Percentiles rank a stretch among this genome's conserved stretches.
These are phyloP conservation scores for Cryptococcus sp. DNA, from an alignment of 1,284 basidiomycete genomes.

Conservation along the genomic window DNA sequence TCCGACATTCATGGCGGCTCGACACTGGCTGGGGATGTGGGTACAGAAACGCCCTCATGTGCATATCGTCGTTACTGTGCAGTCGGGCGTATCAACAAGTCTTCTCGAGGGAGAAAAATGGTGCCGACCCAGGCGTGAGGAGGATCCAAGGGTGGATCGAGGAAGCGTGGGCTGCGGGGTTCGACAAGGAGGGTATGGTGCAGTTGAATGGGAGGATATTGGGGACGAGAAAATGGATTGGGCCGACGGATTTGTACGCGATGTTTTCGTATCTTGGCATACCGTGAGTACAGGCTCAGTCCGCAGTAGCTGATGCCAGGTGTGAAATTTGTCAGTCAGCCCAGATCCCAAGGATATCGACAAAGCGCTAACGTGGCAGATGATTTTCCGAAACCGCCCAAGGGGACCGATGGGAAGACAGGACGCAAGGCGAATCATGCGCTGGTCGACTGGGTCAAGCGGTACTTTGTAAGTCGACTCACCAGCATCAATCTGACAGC, in stretches of 20 bases:
- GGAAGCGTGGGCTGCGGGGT: conserved; percentile 69
- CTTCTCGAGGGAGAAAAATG: conserved; percentile 39
- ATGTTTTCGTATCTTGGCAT: conserved; percentile 53
- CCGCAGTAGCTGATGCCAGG: conserved; percentile 10
- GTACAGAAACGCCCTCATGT: conserved; percentile 81
- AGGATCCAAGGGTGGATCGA: conserved; percentile 73
- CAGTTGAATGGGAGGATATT: conserved; percentile 58
- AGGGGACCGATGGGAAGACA: conserved; percentile 4
- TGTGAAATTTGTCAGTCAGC: conserved; percentile 26
- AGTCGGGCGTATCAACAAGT: conserved; percentile 18
- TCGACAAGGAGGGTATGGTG: conserved; percentile 61
- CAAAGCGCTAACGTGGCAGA: conserved; percentile 16
- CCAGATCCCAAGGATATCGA: too few species aligned
- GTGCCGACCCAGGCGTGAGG: conserved; percentile 59
- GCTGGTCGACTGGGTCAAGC: conserved; percentile 35
- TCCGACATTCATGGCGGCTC: conserved; percentile 58
- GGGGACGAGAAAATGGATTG: conserved; percentile 68
- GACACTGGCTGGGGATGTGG: conserved; percentile 53
- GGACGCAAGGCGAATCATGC: neutral
- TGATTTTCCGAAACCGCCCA: conserved; percentile 39
- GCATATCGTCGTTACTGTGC: conserved; percentile 61
- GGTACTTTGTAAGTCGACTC: conserved; percentile 36
- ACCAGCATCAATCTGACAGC: neutral
- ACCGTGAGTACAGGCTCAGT: conserved; percentile 53
- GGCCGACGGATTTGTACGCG: conserved; percentile 50